These are phyloP conservation scores for Daldinia vernicosa DNA, from an alignment of 495 filamentous ascomycete species.

Conservation along the genomic window DNA sequence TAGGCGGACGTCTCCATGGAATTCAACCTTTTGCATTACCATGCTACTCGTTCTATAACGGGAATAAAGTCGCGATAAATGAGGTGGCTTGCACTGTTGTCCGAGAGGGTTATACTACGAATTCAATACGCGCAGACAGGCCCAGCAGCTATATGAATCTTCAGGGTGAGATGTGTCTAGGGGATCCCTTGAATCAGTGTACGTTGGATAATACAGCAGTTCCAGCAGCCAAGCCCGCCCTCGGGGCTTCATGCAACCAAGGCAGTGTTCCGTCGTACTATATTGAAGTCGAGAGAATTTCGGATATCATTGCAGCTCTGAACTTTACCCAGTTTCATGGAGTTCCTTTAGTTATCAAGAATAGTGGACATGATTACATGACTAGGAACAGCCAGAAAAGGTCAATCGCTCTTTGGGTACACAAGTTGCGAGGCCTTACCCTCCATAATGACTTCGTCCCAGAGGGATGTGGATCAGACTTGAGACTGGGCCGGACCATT, in stretches of 20 bases:
- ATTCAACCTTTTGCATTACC: neutral
- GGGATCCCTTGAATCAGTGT: neutral
- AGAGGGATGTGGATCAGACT: neutral
- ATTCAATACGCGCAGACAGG: neutral
- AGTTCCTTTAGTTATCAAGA: conserved; percentile 55
- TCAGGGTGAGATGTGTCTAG: neutral
- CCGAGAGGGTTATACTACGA: neutral
- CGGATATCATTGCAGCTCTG: conserved; percentile 31
- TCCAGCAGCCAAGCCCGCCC: neutral
- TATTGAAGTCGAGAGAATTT: neutral
- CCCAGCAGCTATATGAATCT: neutral
- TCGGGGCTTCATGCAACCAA: neutral
- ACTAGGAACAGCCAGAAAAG: conserved; percentile 61
- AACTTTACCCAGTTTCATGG: conserved; percentile 53
- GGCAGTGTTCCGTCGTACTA: neutral
- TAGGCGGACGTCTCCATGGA: neutral
- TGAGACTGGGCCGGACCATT: conserved; percentile 32
- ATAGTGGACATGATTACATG: conserved; percentile 53
- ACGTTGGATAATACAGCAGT: neutral
- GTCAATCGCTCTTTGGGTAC: conserved; percentile 67
- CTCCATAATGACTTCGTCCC: conserved; percentile 50
- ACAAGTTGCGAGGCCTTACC: conserved; percentile 61
- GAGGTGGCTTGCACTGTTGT: neutral
- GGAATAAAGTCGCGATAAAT: neutral
- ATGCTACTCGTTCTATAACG: neutral